Conservation (phyloP, 257 asterid genomes). For the Plectranthus barbatus region DNA sequence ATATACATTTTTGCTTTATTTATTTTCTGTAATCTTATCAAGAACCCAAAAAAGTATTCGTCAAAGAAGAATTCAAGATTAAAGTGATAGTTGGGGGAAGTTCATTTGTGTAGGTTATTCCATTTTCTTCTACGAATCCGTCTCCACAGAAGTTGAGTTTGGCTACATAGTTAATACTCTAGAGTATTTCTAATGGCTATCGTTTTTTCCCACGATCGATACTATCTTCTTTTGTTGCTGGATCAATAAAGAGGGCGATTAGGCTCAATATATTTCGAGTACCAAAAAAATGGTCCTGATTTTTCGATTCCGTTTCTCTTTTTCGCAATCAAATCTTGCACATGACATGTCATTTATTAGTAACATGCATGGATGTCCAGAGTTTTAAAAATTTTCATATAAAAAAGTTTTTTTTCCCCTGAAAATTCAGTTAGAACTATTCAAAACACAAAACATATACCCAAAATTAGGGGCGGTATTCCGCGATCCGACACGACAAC, state of each 20-base stretch:
- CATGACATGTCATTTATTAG: constrained; percentile 16
- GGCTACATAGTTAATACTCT: constrained; percentile 1
- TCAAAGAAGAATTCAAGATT: no score
- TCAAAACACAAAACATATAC: no score
- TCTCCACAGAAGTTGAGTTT: constrained; percentile 17
- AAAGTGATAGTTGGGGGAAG: constrained; percentile 16
- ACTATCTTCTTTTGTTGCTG: constrained; percentile 6
- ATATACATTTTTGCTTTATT: no score
- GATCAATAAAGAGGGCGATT: constrained; percentile 20
- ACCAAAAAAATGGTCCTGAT: constrained; percentile 28
- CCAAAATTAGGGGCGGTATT: no score
- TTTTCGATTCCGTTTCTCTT: constrained; percentile 5
- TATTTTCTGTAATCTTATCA: no score
- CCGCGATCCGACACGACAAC: no score
- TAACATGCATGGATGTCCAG: constrained; percentile 5
- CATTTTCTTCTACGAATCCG: constrained; percentile 16
- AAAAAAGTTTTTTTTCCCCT: no score
- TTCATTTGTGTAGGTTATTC: constrained; percentile 18
- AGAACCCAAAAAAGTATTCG: no score
- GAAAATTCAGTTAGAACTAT: no score
- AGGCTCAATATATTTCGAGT: constrained; percentile 20
- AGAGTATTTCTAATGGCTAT: constrained; percentile 8
- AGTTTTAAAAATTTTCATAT: no score
- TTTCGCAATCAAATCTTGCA: constrained; percentile 12
- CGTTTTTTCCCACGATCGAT: not conserved